phyloP scores from a whole-genome alignment of 257 asterid genomes.

The Verbascum thapsus region DNA sequence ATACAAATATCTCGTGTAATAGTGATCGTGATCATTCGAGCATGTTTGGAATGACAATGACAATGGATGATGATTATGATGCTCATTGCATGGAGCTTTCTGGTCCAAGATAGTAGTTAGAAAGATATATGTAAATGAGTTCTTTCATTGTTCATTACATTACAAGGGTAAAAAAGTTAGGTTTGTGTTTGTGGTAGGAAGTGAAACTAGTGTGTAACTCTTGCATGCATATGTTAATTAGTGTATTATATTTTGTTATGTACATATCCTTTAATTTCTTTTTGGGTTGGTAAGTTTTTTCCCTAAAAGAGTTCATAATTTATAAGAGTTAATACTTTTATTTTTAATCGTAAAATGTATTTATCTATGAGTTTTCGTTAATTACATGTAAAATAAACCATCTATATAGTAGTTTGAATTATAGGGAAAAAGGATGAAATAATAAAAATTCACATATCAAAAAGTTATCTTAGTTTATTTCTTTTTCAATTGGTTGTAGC shows the following conservation, averaged over 20 bases:
- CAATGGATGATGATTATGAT: conserved; percentile 83
- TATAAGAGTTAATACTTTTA: not conserved
- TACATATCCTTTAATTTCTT: conserved; percentile 21
- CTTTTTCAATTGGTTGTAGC: too few species aligned
- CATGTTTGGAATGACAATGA: conserved; percentile 61
- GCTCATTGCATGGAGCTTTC: conserved; percentile 96
- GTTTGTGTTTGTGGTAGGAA: conserved; percentile 19
- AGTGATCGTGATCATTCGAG: conserved; percentile 55
- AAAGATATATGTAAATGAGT: conserved; percentile 23
- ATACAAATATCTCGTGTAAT: conserved; percentile 37
- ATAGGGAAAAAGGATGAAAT: too few species aligned
- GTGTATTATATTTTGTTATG: conserved; percentile 26
- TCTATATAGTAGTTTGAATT: too few species aligned
- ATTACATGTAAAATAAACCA: too few species aligned
- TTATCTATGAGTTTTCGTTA: too few species aligned
- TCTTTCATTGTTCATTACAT: conserved; percentile 32
- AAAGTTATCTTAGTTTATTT: too few species aligned
- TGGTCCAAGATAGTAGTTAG: conserved; percentile 69
- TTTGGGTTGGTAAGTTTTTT: conserved; percentile 2
- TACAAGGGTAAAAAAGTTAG: conserved; percentile 20
- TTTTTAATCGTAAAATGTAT: too few species aligned
- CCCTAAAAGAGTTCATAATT: conserved; percentile 8
- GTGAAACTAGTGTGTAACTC: conserved; percentile 12
- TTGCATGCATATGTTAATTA: conserved; percentile 13
- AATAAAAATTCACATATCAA: too few species aligned